A percentile compares a stretch with the other conserved stretches of the same genome.
Evolutionary conservation across 768 basidiomycete genomes (phyloP).

Genomic region (Boletus reticulatus): DNA sequence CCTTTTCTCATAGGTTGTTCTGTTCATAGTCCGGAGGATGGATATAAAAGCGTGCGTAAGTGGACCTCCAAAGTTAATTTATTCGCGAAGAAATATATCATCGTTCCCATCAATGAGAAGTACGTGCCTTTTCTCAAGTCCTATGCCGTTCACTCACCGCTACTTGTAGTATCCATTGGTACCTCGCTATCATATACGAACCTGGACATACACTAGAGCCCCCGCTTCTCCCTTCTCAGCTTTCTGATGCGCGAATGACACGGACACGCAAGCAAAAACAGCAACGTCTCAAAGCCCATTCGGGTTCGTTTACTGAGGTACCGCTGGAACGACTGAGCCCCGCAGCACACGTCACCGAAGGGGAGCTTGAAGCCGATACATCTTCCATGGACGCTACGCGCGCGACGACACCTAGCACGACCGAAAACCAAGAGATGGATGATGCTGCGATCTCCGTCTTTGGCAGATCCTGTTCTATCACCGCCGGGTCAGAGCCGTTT

Average conservation of each 20-base stretch:
- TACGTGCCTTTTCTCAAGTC: conserved; percentile 35
- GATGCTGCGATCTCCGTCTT: conserved; percentile 3
- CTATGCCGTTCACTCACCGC: conserved; percentile 1
- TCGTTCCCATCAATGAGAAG: conserved; percentile 98
- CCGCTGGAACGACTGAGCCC: conserved; percentile 1
- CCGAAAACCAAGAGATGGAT: conserved; percentile 14
- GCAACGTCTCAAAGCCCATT: neutral
- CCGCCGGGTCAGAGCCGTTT: neutral
- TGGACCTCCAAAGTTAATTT: conserved; percentile 92
- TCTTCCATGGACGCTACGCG: conserved; percentile 18
- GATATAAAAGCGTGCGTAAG: conserved; percentile 83
- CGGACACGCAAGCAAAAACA: conserved; percentile 23
- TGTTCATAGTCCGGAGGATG: conserved; percentile 47
- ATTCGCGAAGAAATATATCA: conserved; percentile 88
- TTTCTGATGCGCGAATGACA: conserved; percentile 13
- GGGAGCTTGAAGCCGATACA: conserved; percentile 13
- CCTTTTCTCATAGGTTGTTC: conserved; percentile 13
- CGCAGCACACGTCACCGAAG: neutral
- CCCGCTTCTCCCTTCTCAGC: conserved; percentile 34
- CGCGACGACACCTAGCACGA: conserved; percentile 20
- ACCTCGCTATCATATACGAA: conserved; percentile 88
- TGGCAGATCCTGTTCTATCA: conserved; percentile 19
- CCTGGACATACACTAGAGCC: conserved; percentile 62
- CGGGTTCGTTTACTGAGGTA: neutral
- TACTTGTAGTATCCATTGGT: conserved; percentile 84